Percentiles rank a stretch among this genome's conserved stretches.
phyloP scores from a whole-genome alignment of 2,329 filamentous ascomycete genomes.

The Fusarium sp. region DNA sequence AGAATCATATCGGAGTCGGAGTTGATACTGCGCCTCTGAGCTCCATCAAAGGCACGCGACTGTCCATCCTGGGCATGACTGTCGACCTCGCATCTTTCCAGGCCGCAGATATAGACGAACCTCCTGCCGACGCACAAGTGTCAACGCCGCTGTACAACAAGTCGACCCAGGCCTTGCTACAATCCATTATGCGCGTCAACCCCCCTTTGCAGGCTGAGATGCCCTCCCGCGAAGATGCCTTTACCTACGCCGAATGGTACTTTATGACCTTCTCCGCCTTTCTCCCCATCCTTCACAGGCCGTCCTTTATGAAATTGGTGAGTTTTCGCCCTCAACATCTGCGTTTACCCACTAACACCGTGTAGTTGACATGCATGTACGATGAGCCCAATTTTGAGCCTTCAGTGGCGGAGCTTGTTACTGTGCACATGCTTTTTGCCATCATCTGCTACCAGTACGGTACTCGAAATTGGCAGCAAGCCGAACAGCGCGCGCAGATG shows the following conservation, averaged over 20 bases:
- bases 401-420: constrained; percentile 70
- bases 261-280: constrained; percentile 77
- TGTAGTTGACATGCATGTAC: constrained; percentile 70
- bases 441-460: constrained; percentile 81
- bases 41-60: constrained; percentile 76
- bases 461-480: constrained; percentile 69
- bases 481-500: constrained; percentile 62
- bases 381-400: constrained; percentile 72
- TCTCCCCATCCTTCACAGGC: constrained; percentile 79
- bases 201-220: constrained; percentile 65
- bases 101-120: constrained; percentile 71
- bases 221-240: constrained; percentile 70
- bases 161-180: constrained; percentile 75
- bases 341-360: constrained; percentile 16
- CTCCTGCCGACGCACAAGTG: constrained; percentile 48
- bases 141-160: constrained; percentile 69
- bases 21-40: constrained; percentile 72
- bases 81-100: constrained; percentile 81
- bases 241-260: constrained; percentile 78
- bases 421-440: constrained; percentile 81
- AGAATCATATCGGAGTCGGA: constrained; percentile 73
- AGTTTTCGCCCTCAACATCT: constrained; percentile 38
- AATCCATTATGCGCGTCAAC: constrained; percentile 69
- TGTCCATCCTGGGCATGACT: constrained; percentile 82
- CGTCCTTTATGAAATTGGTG: constrained; percentile 74